Evolutionary conservation across 768 basidiomycete species (phyloP).

Genomic region (Mrakia frigida): DNA sequence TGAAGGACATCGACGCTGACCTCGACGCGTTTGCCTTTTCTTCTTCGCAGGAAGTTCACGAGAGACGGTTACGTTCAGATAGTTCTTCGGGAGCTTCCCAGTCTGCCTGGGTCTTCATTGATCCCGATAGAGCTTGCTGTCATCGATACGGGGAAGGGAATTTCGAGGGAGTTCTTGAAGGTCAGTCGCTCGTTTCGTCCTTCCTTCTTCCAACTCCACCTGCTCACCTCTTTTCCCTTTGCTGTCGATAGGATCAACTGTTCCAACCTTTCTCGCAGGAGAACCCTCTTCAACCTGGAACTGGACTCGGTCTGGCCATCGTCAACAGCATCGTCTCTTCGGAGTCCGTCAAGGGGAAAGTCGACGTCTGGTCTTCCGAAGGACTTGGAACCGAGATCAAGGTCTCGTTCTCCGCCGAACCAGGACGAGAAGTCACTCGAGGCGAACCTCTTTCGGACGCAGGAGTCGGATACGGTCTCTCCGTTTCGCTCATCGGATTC

Average conservation of each 20-base stretch:
- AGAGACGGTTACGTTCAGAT: slow-evolving; percentile 84
- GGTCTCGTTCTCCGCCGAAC: slow-evolving; percentile 69
- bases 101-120: slow-evolving; percentile 35
- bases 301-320: slow-evolving; percentile 88
- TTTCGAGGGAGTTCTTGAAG: slow-evolving; percentile 85
- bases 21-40: background rate
- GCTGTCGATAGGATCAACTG: slow-evolving; percentile 47
- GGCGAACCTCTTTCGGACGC: slow-evolving; percentile 51
- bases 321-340: slow-evolving; percentile 74
- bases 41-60: slow-evolving; percentile 62
- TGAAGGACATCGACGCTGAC: background rate
- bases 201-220: too few species aligned
- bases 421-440: slow-evolving; percentile 49
- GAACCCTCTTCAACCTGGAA: slow-evolving; percentile 75
- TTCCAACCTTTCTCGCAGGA: slow-evolving; percentile 98
- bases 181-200: too few species aligned
- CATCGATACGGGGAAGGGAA: slow-evolving; percentile 89
- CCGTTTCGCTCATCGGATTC: slow-evolving; percentile 69
- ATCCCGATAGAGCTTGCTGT: slow-evolving; percentile 78
- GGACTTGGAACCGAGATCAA: slow-evolving; percentile 86
- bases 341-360: slow-evolving; percentile 71
- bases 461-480: slow-evolving; percentile 40
- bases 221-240: too few species aligned
- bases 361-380: slow-evolving; percentile 78
- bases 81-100: slow-evolving; percentile 65